phyloP scores from a whole-genome alignment of 1,139 yeast genomes.

The Hemisphaericaspora xylofermentans region DNA sequence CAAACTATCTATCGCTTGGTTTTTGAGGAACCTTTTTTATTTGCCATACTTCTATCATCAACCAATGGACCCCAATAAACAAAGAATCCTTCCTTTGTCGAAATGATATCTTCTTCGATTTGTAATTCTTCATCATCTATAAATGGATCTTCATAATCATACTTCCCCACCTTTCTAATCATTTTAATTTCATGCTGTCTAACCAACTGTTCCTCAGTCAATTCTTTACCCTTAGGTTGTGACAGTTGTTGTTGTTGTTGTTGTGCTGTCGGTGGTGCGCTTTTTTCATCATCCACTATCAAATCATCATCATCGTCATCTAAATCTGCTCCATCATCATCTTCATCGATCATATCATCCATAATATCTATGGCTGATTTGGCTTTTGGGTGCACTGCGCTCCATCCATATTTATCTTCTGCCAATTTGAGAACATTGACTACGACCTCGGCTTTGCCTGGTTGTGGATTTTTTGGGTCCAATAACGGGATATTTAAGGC shows the following conservation, averaged over 20 bases:
- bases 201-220: constrained; percentile 48
- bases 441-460: constrained; percentile 70
- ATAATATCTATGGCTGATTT: constrained; percentile 58
- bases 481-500: constrained; percentile 61
- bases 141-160: constrained; percentile 91
- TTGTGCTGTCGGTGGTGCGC: constrained; percentile 16
- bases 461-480: constrained; percentile 49
- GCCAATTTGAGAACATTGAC: constrained; percentile 78
- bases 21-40: constrained; percentile 14
- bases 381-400: constrained; percentile 68
- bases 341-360: constrained; percentile 62
- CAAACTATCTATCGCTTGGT: constrained; percentile 4
- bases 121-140: constrained; percentile 91
- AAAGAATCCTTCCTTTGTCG: constrained; percentile 93
- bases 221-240: constrained; percentile 33
- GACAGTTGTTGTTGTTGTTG: constrained; percentile 5
- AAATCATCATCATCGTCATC: constrained; percentile 51
- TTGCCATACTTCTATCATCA: constrained; percentile 48
- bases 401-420: constrained; percentile 85
- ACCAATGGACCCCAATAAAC: constrained; percentile 93
- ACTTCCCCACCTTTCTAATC: constrained; percentile 79
- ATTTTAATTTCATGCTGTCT: constrained; percentile 46
- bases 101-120: constrained; percentile 91
- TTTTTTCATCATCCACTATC: constrained; percentile 34
- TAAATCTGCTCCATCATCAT: constrained; percentile 57